Base-by-base conservation (phyloP, 495 filamentous ascomycete species). In the Annulohypoxylon bovei region DNA sequence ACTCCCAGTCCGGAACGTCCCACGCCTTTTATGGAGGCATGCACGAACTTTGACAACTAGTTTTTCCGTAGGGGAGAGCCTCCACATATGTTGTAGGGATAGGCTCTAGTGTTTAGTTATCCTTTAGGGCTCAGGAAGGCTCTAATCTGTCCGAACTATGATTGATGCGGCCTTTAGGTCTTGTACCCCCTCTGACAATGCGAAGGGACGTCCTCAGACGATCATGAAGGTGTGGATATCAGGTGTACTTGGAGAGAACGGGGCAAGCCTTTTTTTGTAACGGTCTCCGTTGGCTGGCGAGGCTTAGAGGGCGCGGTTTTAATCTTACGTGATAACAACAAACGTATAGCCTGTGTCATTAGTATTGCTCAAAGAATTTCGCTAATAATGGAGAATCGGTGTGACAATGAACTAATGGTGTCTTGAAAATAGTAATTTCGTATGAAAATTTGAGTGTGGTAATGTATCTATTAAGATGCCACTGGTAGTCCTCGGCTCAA, bases 231-330 rank as follows among this genome's bases (percentile, higher is more conserved):
- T 35, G 44, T 62, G 62, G 62, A 71, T 71, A 62, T 37, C 42
- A 20, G 37, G 50, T 63, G 35, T 54, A 59, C 37, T 67, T 67
- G 68, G 68, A 66, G 68, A 67, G 32, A 50, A 50, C 11, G 14
- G 56, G 56, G 55, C 47, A 70, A 56, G 62, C 46, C 25, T 50
- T 35, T 62, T 47, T 54, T 47, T 62, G 50, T 67, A 30, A 22
- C 32, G 49, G 62, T 71, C 56, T 71, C 56, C 25, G 25, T 67
- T 63, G 57, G 58, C 63, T 61, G 62, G 44, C 53, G 16, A 58
- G 63, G 42, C 33, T 63, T 44, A 44, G 39, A 49, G 12, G 67
- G 39, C 25, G 12, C 0, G 12, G 23, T 47, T 35, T 53, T 59
- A 53, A 64, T 70, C 22, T 50, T 20, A n/a, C 35, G 28, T 52